Conservation (phyloP, 495 filamentous ascomycete genomes). For the Neurospora sp. region DNA sequence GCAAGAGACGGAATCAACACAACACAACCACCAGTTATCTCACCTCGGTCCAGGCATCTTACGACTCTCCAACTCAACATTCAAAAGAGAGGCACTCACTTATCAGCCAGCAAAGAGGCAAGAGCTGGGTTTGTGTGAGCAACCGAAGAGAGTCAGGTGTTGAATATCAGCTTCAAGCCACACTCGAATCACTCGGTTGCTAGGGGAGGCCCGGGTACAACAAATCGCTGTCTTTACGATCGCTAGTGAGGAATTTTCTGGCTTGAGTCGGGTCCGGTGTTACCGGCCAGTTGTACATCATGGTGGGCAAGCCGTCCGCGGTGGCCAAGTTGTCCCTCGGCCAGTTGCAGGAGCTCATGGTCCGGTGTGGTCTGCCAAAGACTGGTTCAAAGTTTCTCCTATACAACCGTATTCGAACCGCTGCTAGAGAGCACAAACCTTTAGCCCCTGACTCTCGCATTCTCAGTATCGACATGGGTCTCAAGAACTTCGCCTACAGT, state of each 20-base stretch:
- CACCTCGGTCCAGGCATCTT: not conserved
- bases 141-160: not conserved
- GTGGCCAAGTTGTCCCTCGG: not conserved
- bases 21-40: not conserved
- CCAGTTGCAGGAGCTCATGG: not conserved
- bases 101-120: not conserved
- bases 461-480: conserved; percentile 80
- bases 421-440: conserved; percentile 8
- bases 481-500: conserved; percentile 74
- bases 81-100: not conserved
- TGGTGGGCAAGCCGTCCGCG: not conserved
- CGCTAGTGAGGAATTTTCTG: not conserved
- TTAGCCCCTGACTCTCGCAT: conserved; percentile 28
- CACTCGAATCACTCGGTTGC: not conserved
- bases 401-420: conserved; percentile 8
- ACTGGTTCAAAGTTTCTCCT: conserved; percentile 11
- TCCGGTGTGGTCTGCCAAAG: conserved; percentile 15
- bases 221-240: not conserved
- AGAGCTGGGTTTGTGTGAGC: not conserved
- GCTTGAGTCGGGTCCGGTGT: not conserved
- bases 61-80: not conserved
- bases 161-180: not conserved
- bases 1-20: not conserved
- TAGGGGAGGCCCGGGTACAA: not conserved
- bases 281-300: not conserved